Percentiles rank a stretch among this genome's conserved stretches.
Conservation (phyloP, 1,284 basidiomycete genomes). For the Tetrapyrgos nigripes region DNA sequence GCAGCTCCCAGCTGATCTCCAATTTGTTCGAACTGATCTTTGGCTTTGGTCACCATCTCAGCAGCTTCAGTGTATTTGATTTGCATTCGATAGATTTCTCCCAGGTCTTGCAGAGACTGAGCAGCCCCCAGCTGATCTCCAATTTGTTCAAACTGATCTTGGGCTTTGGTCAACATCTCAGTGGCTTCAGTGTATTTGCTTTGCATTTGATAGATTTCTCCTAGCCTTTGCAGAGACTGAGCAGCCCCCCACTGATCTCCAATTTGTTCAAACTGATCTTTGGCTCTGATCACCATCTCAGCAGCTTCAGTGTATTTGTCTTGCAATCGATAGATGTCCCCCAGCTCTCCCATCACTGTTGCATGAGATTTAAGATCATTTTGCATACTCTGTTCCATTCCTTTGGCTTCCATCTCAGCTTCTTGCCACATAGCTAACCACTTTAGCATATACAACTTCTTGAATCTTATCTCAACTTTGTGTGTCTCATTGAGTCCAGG, state of each 20-base stretch:
- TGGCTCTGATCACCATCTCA: slow-evolving; percentile 3
- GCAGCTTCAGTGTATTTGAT: neutral
- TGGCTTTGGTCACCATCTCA: neutral
- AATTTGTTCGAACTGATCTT: neutral
- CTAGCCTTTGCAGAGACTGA: slow-evolving; percentile 12
- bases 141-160: slow-evolving; percentile 5
- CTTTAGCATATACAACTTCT: neutral
- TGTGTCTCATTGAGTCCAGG: neutral
- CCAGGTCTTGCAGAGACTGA: neutral
- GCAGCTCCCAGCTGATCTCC: neutral
- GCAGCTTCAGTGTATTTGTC: slow-evolving; percentile 12
- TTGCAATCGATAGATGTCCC: neutral
- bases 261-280: slow-evolving; percentile 6
- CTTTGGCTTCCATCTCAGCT: neutral
- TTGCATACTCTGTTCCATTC: neutral
- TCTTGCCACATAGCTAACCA: neutral
- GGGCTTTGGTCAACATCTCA: slow-evolving; percentile 5
- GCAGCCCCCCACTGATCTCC: slow-evolving; percentile 9
- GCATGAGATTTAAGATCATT: slow-evolving; percentile 4
- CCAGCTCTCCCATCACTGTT: neutral
- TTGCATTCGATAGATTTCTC: neutral
- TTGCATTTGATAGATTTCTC: slow-evolving; percentile 13
- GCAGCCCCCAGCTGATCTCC: neutral
- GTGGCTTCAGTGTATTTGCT: slow-evolving; percentile 11
- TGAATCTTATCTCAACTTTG: neutral